Evolutionary conservation across 192 early-diverging fungal species (phyloP), one percentile per base, ranked within the genome.

Genomic region (Coemansia sp.): DNA sequence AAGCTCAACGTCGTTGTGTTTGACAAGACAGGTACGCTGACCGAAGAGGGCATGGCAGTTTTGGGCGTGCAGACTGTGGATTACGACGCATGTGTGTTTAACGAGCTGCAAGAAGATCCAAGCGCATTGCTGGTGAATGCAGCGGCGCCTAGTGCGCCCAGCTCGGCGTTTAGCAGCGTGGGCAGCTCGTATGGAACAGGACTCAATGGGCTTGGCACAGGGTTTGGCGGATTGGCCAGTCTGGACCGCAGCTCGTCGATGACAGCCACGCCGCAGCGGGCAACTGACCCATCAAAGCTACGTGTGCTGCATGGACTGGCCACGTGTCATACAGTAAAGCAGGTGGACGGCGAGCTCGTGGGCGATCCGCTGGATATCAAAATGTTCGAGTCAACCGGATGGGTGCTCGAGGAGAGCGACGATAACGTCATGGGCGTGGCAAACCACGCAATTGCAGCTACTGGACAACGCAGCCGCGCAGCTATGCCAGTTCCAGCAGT

Each of bases 1-100:
- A 97, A 97, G 62, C 80, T 99, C 39, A 90, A 97, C 61, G 88
- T 94, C 31, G 96, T 95, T 87, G 94, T 92, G 66, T 99, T 99
- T 84, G 98, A 99, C 80, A 99, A 99, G 78, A 98, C 96, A 1
- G 96, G 96, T 1, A 99, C 96, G 3, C 74, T 99, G 50, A 98
- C 95, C 3, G 93, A 98, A 72, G 94, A 97, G 69, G 95, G 95
- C 0, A 74, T 99, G 29, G 96, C 96, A 68, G 93, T 99, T 3
- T 76, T 96, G 57, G 96, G 96, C n/a, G 86, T 97, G 26, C 89
- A 90, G 8, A 86, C 79, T 12, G 70, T 88, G 4, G 80, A 87
- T 31, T 75, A 74, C 19, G 75, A 72, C 19, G 66, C 65, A 6
- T 68, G 70, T 27, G 71, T 67, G 45, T 85, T 87, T 26, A 67